These are phyloP conservation scores for Cladosporium sp. DNA, from an alignment of 2,329 filamentous ascomycete genomes.

Conservation along the genomic window DNA sequence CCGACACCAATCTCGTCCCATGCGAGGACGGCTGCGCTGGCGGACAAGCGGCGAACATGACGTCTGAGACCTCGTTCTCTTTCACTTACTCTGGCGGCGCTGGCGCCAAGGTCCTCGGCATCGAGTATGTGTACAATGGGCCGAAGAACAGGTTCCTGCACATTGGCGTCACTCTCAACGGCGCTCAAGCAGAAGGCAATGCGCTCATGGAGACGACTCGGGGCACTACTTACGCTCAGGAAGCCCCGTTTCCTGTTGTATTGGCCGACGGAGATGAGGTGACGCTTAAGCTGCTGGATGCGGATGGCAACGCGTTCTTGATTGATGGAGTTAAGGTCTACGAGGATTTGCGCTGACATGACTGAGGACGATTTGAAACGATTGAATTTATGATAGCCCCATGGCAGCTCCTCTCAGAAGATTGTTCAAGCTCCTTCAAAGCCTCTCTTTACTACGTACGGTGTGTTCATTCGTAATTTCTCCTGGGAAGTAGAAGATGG, in stretches of 20 bases:
- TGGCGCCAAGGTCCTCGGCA: conserved; percentile 19
- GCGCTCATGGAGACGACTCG: conserved; percentile 20
- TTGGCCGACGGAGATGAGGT: conserved; percentile 18
- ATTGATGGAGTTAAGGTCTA: conserved; percentile 21
- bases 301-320: conserved; percentile 16
- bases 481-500: no score
- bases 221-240: conserved; percentile 17
- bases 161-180: conserved; percentile 18
- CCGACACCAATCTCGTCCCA: conserved; percentile 11
- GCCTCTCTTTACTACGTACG: no score
- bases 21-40: conserved; percentile 18
- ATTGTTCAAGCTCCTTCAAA: no score
- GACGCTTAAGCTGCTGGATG: conserved; percentile 17
- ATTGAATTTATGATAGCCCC: neutral
- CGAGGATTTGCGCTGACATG: conserved; percentile 10
- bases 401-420: no score
- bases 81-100: conserved; percentile 18
- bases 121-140: conserved; percentile 21
- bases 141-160: conserved; percentile 22
- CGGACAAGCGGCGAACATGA: conserved; percentile 20
- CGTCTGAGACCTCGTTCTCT: conserved; percentile 15
- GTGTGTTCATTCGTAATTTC: no score
- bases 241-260: conserved; percentile 18
- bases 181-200: conserved; percentile 13
- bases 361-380: neutral